Conservation (phyloP, 306 rosid species). For the Cucurbita moschata region DNA sequence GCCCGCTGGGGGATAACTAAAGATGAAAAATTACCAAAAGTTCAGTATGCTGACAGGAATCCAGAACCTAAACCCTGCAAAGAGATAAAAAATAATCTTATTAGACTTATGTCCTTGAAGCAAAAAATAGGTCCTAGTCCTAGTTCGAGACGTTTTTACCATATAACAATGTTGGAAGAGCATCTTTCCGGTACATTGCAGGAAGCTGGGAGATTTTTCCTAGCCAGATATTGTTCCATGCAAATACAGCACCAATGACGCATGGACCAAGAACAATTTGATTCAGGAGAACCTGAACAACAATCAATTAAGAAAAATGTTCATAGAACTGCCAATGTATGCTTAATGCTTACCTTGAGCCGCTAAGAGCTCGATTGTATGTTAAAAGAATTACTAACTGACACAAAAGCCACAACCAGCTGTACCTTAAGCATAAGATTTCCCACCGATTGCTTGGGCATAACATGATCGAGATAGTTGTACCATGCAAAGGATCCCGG, state of each 20-base stretch:
- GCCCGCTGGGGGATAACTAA: neutral
- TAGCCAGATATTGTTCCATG: conserved; percentile 83
- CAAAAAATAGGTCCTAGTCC: neutral
- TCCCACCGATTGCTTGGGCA: conserved; percentile 43
- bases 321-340: neutral
- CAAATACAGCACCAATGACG: conserved; percentile 84
- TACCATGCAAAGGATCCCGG: conserved; percentile 98
- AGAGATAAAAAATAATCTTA: neutral
- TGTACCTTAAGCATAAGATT: conserved; percentile 68
- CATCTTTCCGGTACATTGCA: conserved; percentile 63
- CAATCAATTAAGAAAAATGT: neutral
- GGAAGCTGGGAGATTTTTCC: conserved; percentile 73
- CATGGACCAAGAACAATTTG: conserved; percentile 82
- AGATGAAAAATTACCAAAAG: conserved; percentile 41
- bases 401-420: neutral
- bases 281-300: conserved; percentile 64
- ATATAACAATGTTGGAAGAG: conserved; percentile 55
- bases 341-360: neutral
- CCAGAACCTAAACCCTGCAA: conserved; percentile 91
- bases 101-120: neutral
- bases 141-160: conserved; percentile 27
- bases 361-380: neutral
- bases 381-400: neutral
- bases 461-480: conserved; percentile 48
- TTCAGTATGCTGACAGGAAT: conserved; percentile 74